phyloP scores from a whole-genome alignment of 2,329 filamentous ascomycete species.

The Alternaria gaisen region DNA sequence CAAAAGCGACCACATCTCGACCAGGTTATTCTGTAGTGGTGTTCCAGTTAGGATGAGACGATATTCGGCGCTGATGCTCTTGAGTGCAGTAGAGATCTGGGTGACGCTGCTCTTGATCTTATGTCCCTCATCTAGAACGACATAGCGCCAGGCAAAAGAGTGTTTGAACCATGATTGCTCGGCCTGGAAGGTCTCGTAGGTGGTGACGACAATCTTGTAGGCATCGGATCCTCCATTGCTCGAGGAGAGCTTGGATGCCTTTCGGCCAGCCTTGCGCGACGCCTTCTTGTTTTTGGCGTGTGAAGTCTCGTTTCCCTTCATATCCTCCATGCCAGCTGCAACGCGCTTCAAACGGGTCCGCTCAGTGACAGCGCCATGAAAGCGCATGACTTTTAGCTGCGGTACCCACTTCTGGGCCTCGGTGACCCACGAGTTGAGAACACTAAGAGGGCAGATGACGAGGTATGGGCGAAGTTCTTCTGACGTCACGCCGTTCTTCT shows the following conservation, averaged over 20 bases:
- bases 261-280: conserved; percentile 75
- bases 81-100: conserved; percentile 55
- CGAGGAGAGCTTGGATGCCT: conserved; percentile 39
- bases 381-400: conserved; percentile 82
- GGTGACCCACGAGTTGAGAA: conserved; percentile 95
- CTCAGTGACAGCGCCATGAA: conserved; percentile 87
- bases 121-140: conserved; percentile 99
- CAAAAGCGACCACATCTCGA: conserved; percentile 66
- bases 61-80: conserved; percentile 57
- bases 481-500: conserved; percentile 49
- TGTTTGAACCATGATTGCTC: conserved; percentile 92
- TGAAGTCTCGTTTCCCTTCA: conserved; percentile 60
- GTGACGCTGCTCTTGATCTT: conserved; percentile 88
- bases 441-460: conserved; percentile 95
- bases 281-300: conserved; percentile 90
- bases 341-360: conserved; percentile 75
- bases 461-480: conserved; percentile 87
- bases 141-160: conserved; percentile 96
- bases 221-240: conserved; percentile 31
- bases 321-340: conserved; percentile 56
- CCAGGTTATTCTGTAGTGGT: conserved; percentile 67
- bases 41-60: conserved; percentile 64
- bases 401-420: conserved; percentile 99
- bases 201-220: conserved; percentile 78
- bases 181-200: conserved; percentile 99